These are phyloP conservation scores for Nicotiana tomentosiformis DNA, from an alignment of 257 asterid genomes.

Conservation along the genomic window DNA sequence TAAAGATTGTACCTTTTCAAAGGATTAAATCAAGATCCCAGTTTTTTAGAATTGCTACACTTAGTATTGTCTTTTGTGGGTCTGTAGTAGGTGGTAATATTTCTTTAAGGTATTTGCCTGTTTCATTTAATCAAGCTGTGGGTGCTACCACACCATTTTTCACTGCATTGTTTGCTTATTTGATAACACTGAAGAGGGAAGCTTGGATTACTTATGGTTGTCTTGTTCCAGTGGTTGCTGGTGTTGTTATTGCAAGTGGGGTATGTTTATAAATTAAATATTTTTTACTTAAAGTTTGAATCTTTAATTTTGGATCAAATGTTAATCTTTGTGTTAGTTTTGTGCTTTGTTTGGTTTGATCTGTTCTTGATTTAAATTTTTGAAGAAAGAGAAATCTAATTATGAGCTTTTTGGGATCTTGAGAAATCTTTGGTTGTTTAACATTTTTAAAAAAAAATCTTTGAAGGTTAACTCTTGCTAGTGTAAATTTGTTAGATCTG, in stretches of 20 bases:
- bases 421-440: neutral
- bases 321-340: neutral
- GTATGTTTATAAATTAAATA: slow-evolving; percentile 26
- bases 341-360: neutral
- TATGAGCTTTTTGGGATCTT: neutral
- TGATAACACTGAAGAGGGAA: slow-evolving; percentile 73
- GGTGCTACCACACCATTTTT: slow-evolving; percentile 97
- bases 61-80: slow-evolving; percentile 76
- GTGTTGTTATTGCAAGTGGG: slow-evolving; percentile 96
- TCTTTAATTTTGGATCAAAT: neutral
- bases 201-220: slow-evolving; percentile 75
- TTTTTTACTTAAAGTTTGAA: neutral
- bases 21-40: slow-evolving; percentile 80
- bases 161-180: slow-evolving; percentile 84
- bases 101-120: slow-evolving; percentile 70
- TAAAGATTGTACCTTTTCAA: slow-evolving; percentile 74
- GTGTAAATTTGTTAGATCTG: neutral
- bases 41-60: slow-evolving; percentile 62
- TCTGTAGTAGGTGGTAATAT: slow-evolving; percentile 97
- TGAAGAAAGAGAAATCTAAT: neutral
- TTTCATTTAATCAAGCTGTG: slow-evolving; percentile 91
- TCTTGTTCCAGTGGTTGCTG: slow-evolving; percentile 87
- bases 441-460: neutral
- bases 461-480: neutral
- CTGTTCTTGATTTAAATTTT: neutral